phyloP scores from a whole-genome alignment of 441 rosid species.

The Gossypium gossypioides region DNA sequence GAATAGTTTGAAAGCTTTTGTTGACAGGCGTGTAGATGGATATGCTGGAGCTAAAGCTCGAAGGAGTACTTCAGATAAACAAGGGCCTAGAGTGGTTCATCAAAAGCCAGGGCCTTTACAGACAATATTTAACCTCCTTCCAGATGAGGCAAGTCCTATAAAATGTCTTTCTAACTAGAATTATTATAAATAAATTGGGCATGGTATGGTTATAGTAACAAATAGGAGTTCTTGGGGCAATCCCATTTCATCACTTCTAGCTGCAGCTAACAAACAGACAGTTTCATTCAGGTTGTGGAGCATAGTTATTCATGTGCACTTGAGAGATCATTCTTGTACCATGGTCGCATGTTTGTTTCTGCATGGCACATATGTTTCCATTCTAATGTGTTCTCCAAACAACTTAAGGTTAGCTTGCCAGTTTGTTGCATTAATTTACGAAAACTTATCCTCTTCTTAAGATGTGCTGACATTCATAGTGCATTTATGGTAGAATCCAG shows the following conservation, averaged over 20 bases:
- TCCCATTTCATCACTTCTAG: constrained; percentile 12
- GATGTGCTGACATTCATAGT: constrained; percentile 1
- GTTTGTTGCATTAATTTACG: constrained; percentile 10
- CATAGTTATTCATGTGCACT: constrained; percentile 93
- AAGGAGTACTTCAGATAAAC: constrained; percentile 67
- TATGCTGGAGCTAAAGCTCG: constrained; percentile 62
- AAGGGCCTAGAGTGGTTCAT: constrained; percentile 85
- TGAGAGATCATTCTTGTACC: constrained; percentile 95
- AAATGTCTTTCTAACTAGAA: constrained; percentile 7
- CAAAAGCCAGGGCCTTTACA: constrained; percentile 95
- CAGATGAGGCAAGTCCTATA: constrained; percentile 62
- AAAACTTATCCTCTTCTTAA: constrained; percentile 7
- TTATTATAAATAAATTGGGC: neutral
- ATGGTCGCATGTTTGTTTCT: constrained; percentile 94
- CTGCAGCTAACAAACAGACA: constrained; percentile 14
- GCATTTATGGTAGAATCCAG: neutral
- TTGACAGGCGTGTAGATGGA: constrained; percentile 52
- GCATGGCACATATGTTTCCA: constrained; percentile 99
- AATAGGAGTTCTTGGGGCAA: neutral
- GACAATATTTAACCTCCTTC: constrained; percentile 77
- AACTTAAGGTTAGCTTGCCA: constrained; percentile 67
- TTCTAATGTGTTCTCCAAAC: constrained; percentile 97
- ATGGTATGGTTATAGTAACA: neutral
- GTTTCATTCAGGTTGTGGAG: constrained; percentile 61
- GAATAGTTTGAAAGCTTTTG: neutral